Percentiles rank a stretch among this genome's conserved stretches.
Conservation (phyloP, 2,329 filamentous ascomycete genomes). For the Colletotrichum coccodes region DNA sequence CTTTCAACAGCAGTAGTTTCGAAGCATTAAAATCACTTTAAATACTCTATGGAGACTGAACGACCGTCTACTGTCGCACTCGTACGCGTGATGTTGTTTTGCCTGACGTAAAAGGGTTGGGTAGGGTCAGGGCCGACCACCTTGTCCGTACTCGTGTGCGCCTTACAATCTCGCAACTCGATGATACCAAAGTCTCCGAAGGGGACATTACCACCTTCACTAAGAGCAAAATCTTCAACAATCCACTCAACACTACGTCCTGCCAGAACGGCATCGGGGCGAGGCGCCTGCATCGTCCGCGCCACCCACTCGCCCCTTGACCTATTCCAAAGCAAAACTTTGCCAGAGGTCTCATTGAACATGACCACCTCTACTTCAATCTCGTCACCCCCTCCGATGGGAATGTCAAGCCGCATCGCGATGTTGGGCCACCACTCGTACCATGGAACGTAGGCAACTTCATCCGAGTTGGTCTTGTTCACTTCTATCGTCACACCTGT, state of each 20-base stretch:
- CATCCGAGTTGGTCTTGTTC: background rate
- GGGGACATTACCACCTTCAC: background rate
- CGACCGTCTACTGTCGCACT: background rate
- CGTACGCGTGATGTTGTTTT: background rate
- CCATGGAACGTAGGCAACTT: background rate
- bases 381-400: background rate
- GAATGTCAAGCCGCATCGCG: background rate
- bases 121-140: background rate
- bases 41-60: background rate
- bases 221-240: background rate
- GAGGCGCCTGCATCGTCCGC: background rate
- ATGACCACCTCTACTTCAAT: background rate
- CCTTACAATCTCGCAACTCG: background rate
- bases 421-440: background rate
- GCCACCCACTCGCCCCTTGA: background rate
- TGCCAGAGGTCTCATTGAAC: background rate
- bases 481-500: background rate
- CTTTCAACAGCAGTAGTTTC: background rate
- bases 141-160: background rate
- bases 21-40: background rate
- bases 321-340: background rate
- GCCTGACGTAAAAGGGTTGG: background rate
- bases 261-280: background rate
- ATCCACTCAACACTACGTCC: background rate
- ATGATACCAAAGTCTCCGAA: background rate